phyloP scores from a whole-genome alignment of 441 rosid genomes.

The Bocquillonia castaneifolia region DNA sequence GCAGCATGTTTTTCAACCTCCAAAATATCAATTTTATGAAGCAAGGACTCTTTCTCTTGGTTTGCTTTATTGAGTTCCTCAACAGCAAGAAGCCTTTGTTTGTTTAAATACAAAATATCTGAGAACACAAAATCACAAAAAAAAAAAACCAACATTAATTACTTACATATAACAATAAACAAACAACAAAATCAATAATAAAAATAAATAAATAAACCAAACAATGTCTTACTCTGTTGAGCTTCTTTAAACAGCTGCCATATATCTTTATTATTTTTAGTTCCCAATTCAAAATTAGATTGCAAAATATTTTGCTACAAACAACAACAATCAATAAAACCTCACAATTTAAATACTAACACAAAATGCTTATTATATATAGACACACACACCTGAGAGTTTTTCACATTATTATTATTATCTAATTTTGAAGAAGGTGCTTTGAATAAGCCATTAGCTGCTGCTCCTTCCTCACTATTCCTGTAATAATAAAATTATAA shows the following conservation, averaged over 20 bases:
- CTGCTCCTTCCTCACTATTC: constrained; percentile 33
- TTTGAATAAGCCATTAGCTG: constrained; percentile 26
- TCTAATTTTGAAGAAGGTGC: constrained; percentile 25
- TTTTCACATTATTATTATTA: constrained; percentile 34
- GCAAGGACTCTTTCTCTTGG: constrained; percentile 46
- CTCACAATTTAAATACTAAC: neutral
- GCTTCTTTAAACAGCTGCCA: constrained; percentile 73
- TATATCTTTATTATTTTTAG: constrained; percentile 40
- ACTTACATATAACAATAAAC: neutral
- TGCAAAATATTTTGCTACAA: constrained; percentile 33
- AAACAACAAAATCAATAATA: neutral
- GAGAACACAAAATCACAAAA: constrained; percentile 10
- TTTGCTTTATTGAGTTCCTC: constrained; percentile 52
- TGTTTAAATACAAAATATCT: constrained; percentile 68
- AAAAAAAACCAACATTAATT: neutral
- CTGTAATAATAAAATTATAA: constrained; percentile 21
- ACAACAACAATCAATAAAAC: constrained; percentile 21
- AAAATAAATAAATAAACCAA: constrained; percentile 7
- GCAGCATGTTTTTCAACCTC: constrained; percentile 35
- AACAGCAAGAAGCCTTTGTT: constrained; percentile 55
- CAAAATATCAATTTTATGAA: constrained; percentile 43
- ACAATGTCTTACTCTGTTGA: constrained; percentile 46
- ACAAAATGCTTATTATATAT: neutral
- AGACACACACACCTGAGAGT: constrained; percentile 33
- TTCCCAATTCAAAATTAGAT: constrained; percentile 29